Base-by-base conservation (phyloP, 306 rosid genomes). In the Vigna nakashimae region DNA sequence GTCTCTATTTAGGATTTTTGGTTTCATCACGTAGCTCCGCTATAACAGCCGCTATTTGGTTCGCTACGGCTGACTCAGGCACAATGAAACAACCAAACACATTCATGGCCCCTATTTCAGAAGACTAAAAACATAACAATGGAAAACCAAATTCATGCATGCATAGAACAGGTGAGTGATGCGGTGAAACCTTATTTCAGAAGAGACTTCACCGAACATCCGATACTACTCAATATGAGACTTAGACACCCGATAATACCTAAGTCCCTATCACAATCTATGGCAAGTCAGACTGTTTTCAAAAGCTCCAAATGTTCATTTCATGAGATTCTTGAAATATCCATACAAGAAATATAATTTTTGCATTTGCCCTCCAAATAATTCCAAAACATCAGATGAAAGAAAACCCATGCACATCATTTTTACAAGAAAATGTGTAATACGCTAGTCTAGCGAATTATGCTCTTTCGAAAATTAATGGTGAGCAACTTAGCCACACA, bases 331-430 rank as follows among this genome's bases (percentile, higher is more conserved):
- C 50, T 56, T 50, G 38, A 38, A 53, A 76, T 71, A 58, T 52
- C 48, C 65, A 71, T 51, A 36, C 62, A 32, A 34, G 48, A 76
- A 9, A 66, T 67, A 36, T 36, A 7, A 8, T n/a, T 71, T 60
- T 18, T 64, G 65, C 22, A 34, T 69, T 55, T 6, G 16, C 12
- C 49, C 16, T 45, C 5, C 24, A 36, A 71, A 81, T 46, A 63
- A 68, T 22, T 50, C 49, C 49, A 16, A 66, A 42, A 26, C 13
- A 62, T 6, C 51, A 17, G 2, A 40, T 9, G 17, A 40, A 36
- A 75, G 7, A 75, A 85, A 48, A 66, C 48, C 3, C 49, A 38
- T 22, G 63, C 22, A 76, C n/a, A 46, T 59, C 64, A 45, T 36
- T 57, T 51, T 46, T 34, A 85, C 51, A 53, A 63, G n/a, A 55